Base-by-base conservation (phyloP, 768 basidiomycete species). In the Mycena leptocephala region DNA sequence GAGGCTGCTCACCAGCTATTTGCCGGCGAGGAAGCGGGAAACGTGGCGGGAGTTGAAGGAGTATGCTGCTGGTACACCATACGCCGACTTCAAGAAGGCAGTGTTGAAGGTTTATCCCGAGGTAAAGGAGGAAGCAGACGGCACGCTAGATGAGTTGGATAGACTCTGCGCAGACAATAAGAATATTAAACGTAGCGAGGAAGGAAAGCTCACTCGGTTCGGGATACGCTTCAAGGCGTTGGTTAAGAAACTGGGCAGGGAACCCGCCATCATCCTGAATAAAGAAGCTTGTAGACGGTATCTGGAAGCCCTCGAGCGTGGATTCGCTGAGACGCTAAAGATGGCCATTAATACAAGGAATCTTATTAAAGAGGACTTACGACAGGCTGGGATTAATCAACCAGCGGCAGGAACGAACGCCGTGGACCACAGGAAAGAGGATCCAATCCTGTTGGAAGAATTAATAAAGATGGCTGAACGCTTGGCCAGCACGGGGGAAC, bases 391-490 rank as follows among this genome's bases (percentile, higher is more conserved):
- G 20, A 39, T 9, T 8, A 35, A 51, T 11, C 26, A 41, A 30
- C 64, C 39, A 7, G 28, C 59, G 28, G 33, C 41, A 8, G 74
- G 22, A 5, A 24, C 30, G 18, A 43, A 48, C 18, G n/a, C 48
- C 5, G 59, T 58, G 8, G 68, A 75, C 24, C 66, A 59, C 22
- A 16, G 74, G 0, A 75, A 70, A 30, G 74, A 75, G 32, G 69
- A 75, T n/a, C 74, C 74, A 1, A 75, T 75, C 13, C 37, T 64
- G 3, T 28, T 75, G 3, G 61, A 70, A 14, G 74, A 75, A 24
- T 35, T 75, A 9, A 70, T 75, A n/a, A 64, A 70, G 22, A 75
- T 75, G 74, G 74, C 74, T 3, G 74, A 75, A 26, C 35, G 63
- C 1, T 30, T 75, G 1, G 68, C 74, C 14, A 55, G 20, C 20